These are phyloP conservation scores for Barnettozyma siamensis DNA, from an alignment of 805 yeast genomes.

Conservation along the genomic window DNA sequence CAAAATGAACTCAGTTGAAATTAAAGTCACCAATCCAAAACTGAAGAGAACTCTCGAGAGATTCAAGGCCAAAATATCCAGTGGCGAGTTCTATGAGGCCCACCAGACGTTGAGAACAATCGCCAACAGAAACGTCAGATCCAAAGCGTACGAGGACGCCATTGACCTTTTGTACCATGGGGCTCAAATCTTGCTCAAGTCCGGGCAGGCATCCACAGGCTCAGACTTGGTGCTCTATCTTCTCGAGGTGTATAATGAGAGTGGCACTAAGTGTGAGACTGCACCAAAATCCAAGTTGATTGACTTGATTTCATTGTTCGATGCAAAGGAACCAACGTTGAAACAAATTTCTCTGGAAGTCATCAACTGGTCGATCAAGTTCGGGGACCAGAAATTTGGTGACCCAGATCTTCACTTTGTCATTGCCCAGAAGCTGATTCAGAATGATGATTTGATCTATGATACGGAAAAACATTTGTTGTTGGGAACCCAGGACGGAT, in stretches of 20 bases:
- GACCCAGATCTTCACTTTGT: constrained; percentile 71
- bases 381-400: constrained; percentile 51
- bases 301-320: constrained; percentile 39
- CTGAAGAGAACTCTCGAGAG: constrained; percentile 56
- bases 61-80: constrained; percentile 60
- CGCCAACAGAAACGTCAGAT: constrained; percentile 73
- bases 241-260: constrained; percentile 59
- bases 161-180: constrained; percentile 69
- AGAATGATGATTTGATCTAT: constrained; percentile 40
- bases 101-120: constrained; percentile 92
- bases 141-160: constrained; percentile 64
- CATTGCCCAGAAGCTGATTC: constrained; percentile 61
- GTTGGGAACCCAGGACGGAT: constrained; percentile 47
- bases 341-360: constrained; percentile 62
- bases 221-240: constrained; percentile 70
- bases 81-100: constrained; percentile 86
- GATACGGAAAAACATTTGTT: constrained; percentile 72
- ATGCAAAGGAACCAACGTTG: constrained; percentile 52
- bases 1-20: constrained; percentile 11
- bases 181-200: constrained; percentile 58
- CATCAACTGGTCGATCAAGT: constrained; percentile 57
- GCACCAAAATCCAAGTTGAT: constrained; percentile 42
- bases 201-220: constrained; percentile 73
- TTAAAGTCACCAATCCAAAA: constrained; percentile 29
- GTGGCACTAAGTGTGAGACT: constrained; percentile 37